Evolutionary conservation across 441 rosid species (phyloP), one percentile per base, ranked within the genome.

Genomic region (Manihot esculenta): DNA sequence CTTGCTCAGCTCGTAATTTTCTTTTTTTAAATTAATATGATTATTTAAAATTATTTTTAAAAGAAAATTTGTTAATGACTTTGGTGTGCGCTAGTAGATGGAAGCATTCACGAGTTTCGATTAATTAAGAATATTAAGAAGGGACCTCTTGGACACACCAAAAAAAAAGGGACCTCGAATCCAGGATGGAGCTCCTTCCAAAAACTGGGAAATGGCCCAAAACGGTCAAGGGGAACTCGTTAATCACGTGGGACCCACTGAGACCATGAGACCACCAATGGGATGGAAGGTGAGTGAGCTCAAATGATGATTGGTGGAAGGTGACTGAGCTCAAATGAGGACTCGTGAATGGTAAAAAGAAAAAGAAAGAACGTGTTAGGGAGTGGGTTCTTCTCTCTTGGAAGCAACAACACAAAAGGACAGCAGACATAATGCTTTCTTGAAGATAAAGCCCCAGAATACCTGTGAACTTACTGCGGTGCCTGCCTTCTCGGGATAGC

Each of bases 151-250:
- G n/a, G n/a, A n/a, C n/a, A n/a, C n/a, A n/a, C n/a, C n/a, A n/a
- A n/a, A n/a, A n/a, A n/a, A n/a, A n/a, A n/a, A 8, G 17, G 33
- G 60, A 35, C 49, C 66, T 59, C 57, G 66, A 33, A 51, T 21
- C 60, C 24, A n/a, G 20, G 15, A 49, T 14, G 57, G 73, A 38
- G 59, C 47, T 49, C 23, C 66, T 33, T 61, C 73, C 73, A 60
- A 70, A 59, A 61, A 47, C 26, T 27, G 14, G 65, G 72, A 69
- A 69, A 58, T n/a, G 53, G 30, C 14, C n/a, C n/a, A n/a, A n/a
- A n/a, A n/a, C n/a, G n/a, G n/a, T n/a, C n/a, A 33, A 10, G n/a
- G 69, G n/a, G 57, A 38, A 33, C 23, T n/a, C 27, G 18, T 23
- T 30, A 24, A 4, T 57, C 7, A 15, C 15, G 38, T 27, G 47